phyloP scores from a whole-genome alignment of 371 early-diverging fungal genomes.

The Gilbertella persicaria region DNA sequence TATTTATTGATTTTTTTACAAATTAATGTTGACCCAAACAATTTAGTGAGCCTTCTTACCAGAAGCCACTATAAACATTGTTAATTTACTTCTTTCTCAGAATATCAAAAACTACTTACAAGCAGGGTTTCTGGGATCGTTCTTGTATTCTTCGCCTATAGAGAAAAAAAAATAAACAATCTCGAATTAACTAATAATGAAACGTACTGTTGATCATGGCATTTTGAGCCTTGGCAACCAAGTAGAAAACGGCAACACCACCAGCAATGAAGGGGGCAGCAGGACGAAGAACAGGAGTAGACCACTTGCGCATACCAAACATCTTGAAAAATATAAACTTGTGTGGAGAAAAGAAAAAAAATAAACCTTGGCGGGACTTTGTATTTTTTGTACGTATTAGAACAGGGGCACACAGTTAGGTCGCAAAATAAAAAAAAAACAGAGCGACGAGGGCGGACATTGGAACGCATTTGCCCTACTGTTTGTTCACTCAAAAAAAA shows the following conservation, averaged over 20 bases:
- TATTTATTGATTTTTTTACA: too few relatives aligned
- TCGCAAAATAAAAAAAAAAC: too few relatives aligned
- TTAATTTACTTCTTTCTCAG: neutral
- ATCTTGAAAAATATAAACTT: conserved; percentile 20
- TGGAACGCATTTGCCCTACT: too few relatives aligned
- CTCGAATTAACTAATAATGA: neutral
- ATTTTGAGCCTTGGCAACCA: conserved; percentile 49
- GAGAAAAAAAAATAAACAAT: conserved; percentile 2
- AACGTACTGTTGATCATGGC: conserved; percentile 56
- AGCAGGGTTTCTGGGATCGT: conserved; percentile 64
- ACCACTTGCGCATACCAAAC: conserved; percentile 59
- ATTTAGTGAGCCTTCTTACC: conserved; percentile 57
- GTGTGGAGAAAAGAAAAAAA: neutral
- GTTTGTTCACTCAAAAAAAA: too few relatives aligned
- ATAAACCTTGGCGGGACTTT: neutral
- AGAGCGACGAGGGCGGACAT: too few relatives aligned
- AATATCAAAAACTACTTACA: conserved; percentile 34
- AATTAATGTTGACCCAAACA: neutral
- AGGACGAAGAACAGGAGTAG: conserved; percentile 51
- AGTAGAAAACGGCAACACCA: conserved; percentile 45
- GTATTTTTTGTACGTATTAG: too few relatives aligned
- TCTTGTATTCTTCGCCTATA: conserved; percentile 52
- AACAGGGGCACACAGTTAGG: conserved; percentile 1
- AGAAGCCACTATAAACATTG: conserved; percentile 39
- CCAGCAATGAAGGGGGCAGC: conserved; percentile 52